phyloP scores from a whole-genome alignment of 257 asterid species.

The Salvia miltiorrhiza region DNA sequence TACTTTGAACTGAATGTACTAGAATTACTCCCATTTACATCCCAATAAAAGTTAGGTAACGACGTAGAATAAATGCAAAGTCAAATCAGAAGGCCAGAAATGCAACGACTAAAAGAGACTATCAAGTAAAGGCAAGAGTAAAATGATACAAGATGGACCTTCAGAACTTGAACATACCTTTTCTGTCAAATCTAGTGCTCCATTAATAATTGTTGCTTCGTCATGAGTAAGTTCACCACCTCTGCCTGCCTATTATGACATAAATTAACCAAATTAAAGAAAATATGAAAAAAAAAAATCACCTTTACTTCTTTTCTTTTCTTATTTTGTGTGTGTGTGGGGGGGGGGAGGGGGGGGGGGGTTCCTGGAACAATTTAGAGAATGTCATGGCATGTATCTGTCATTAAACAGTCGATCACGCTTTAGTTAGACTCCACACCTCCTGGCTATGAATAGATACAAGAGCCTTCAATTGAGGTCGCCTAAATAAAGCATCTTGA shows the following conservation, averaged over 20 bases:
- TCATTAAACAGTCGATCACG: background rate
- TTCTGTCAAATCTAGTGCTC: constrained; percentile 96
- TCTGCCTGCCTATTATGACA: constrained; percentile 76
- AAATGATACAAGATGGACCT: background rate
- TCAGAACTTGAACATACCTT: constrained; percentile 47
- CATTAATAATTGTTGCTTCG: constrained; percentile 91
- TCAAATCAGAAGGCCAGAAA: constrained; percentile 1
- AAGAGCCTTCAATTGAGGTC: constrained; percentile 95
- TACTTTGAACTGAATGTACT: background rate
- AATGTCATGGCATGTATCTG: background rate
- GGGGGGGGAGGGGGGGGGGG: too few species aligned
- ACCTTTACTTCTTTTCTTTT: background rate
- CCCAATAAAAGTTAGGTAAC: background rate
- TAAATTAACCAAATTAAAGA: constrained; percentile 1
- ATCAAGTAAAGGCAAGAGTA: background rate
- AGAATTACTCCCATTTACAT: background rate
- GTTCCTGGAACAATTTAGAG: background rate
- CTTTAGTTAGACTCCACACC: constrained; percentile 40
- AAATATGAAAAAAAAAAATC: background rate
- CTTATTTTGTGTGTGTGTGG: too few species aligned
- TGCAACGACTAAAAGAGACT: background rate
- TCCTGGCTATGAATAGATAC: constrained; percentile 92
- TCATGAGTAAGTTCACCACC: constrained; percentile 96
- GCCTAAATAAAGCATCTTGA: constrained; percentile 71
- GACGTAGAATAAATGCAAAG: background rate